These are phyloP conservation scores for Maudiozyma barnettii DNA, from an alignment of 805 yeast genomes.

Conservation along the genomic window DNA sequence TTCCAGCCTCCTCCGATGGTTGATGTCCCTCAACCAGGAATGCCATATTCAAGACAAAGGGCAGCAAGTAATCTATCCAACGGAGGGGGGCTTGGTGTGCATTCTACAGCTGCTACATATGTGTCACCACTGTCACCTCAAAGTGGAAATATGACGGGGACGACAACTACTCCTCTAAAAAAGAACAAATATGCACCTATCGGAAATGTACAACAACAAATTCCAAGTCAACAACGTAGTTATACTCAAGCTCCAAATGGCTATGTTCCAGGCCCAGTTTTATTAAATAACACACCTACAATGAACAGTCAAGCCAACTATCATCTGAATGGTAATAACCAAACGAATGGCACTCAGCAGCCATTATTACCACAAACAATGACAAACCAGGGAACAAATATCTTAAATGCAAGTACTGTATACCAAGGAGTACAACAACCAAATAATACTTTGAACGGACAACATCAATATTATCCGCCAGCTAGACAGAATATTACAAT, in stretches of 20 bases:
- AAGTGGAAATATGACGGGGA: background rate
- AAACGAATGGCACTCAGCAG: no score
- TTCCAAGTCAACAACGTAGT: background rate
- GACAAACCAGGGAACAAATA: no score
- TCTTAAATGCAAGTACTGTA: no score
- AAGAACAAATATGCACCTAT: background rate
- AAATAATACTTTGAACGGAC: no score
- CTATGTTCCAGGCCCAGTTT: background rate
- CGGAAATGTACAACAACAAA: background rate
- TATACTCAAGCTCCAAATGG: conserved; percentile 6
- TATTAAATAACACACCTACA: background rate
- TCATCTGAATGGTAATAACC: no score
- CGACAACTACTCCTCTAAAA: background rate
- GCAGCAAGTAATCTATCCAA: background rate
- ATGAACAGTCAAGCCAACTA: no score
- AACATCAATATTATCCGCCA: no score
- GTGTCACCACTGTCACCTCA: background rate
- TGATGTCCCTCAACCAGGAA: background rate
- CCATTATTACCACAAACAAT: no score
- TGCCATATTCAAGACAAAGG: background rate
- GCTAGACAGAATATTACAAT: no score
- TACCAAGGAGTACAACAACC: no score
- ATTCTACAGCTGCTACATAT: background rate
- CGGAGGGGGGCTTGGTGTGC: background rate
- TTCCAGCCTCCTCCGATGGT: background rate